Conservation (phyloP, 2,329 filamentous ascomycete species). For the Alternaria consortialis region DNA sequence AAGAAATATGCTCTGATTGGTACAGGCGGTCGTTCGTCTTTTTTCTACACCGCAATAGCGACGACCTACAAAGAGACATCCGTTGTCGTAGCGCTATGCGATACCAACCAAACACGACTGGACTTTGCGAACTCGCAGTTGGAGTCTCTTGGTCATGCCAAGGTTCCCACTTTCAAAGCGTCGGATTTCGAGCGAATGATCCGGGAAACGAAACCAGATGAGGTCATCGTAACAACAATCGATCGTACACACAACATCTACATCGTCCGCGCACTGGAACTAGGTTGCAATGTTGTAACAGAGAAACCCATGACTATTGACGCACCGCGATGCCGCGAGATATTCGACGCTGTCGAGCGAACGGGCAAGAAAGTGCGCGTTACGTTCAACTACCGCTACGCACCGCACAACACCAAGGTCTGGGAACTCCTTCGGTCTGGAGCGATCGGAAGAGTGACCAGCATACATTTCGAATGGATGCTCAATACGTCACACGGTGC, state of each 20-base stretch:
- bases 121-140: conserved; percentile 64
- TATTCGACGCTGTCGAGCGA: conserved; percentile 63
- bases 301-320: conserved; percentile 74
- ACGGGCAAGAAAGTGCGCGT: conserved; percentile 63
- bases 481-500: conserved; percentile 69
- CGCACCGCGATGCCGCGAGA: conserved; percentile 62
- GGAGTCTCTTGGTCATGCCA: conserved; percentile 55
- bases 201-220: conserved; percentile 64
- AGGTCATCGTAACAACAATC: conserved; percentile 70
- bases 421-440: conserved; percentile 63
- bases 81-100: conserved; percentile 65
- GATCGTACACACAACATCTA: conserved; percentile 70
- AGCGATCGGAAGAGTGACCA: conserved; percentile 65
- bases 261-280: conserved; percentile 66
- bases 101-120: conserved; percentile 69
- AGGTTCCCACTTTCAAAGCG: conserved; percentile 65
- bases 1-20: conserved; percentile 65
- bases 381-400: conserved; percentile 72
- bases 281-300: conserved; percentile 68
- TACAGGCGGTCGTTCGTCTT: conserved; percentile 66
- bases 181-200: conserved; percentile 68
- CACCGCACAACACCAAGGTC: conserved; percentile 70
- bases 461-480: conserved; percentile 70
- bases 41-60: conserved; percentile 69
- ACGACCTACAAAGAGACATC: conserved; percentile 62